Percentiles rank a stretch among this genome's conserved stretches.
phyloP scores from a whole-genome alignment of 2,329 filamentous ascomycete genomes.

The Pseudophaeomoniella oleicola region DNA sequence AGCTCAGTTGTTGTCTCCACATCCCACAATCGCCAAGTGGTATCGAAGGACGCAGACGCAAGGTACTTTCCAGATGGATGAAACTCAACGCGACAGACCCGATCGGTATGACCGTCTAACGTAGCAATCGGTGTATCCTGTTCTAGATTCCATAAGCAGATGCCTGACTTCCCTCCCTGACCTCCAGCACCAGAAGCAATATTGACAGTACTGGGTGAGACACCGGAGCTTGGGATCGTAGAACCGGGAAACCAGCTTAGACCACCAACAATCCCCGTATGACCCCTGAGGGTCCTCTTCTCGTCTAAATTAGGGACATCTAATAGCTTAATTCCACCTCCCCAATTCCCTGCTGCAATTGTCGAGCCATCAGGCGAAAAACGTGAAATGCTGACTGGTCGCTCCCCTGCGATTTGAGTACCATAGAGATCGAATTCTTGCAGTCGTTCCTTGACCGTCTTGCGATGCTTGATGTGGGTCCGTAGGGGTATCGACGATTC shows the following conservation, averaged over 20 bases:
- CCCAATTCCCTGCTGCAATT: constrained; percentile 86
- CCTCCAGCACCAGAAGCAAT: constrained; percentile 55
- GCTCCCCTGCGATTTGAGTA: constrained; percentile 80
- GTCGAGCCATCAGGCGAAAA: constrained; percentile 75
- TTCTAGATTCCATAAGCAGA: constrained; percentile 81
- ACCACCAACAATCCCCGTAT: constrained; percentile 79
- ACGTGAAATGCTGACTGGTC: constrained; percentile 80
- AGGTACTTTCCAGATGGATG: constrained; percentile 83
- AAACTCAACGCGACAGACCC: constrained; percentile 86
- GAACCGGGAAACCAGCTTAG: constrained; percentile 80
- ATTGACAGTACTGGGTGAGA: constrained; percentile 63
- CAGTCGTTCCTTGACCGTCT: constrained; percentile 70
- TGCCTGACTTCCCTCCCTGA: constrained; percentile 63
- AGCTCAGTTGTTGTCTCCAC: constrained; percentile 73
- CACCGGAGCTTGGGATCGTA: constrained; percentile 53
- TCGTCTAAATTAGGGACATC: constrained; percentile 70
- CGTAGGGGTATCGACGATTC: constrained; percentile 74
- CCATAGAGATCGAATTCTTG: constrained; percentile 80
- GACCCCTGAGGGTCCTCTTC: constrained; percentile 62
- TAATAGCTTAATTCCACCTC: constrained; percentile 73
- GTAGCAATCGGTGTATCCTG: constrained; percentile 75
- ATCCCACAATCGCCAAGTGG: constrained; percentile 94
- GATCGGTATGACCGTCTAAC: constrained; percentile 66
- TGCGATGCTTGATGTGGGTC: constrained; percentile 85
- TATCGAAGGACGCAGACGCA: constrained; percentile 88